Base-by-base conservation (phyloP, 2,329 filamentous ascomycete genomes). In the Aspergillus latus region DNA sequence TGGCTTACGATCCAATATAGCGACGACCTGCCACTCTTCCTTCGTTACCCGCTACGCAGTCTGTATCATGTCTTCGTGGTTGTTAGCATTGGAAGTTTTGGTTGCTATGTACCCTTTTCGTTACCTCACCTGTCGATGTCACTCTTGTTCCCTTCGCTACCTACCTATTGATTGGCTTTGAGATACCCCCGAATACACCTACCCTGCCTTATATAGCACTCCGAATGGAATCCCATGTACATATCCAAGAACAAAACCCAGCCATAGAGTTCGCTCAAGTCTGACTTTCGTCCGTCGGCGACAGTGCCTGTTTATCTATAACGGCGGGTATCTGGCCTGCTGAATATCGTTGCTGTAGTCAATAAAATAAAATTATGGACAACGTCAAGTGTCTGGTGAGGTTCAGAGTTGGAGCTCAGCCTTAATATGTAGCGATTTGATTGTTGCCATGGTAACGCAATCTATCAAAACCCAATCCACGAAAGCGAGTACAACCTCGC, bases 121-220 rank as follows among this genome's bases (percentile, higher is more conserved):
- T 39, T 49, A 15, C 21, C 37, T 53, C 28, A 21, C 37, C 32
- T 46, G 32, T 53, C 49, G 34, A 36, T 40, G 30, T 9, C 21
- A 21, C 21, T 21, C 21, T 51, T 48, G 34, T 40, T 36, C 10
- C 39, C 21, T 28, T 49, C 43, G 40, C 36, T 16, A 34, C 32
- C 36, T 34, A 34, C 40, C 52, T 52, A 26, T 66, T 67, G 63
- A 68, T 65, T 64, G 62, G 58, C 60, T 66, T 69, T 72, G 68
- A 72, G 69, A 72, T 72, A 72, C 69, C 69, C 68, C 68, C 68
- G 64, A 66, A 70, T 66, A 71, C 64, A 69, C 66, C 67, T 65
- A 64, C 66, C 65, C 50, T 52, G 28, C 21, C 26, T 59, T 59
- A 62, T 61, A 57, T 66, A 62, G 66, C 66, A 63, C 64, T 62